phyloP scores from a whole-genome alignment of 176 grass and related monocot species.

The Musa schizocarpa region DNA sequence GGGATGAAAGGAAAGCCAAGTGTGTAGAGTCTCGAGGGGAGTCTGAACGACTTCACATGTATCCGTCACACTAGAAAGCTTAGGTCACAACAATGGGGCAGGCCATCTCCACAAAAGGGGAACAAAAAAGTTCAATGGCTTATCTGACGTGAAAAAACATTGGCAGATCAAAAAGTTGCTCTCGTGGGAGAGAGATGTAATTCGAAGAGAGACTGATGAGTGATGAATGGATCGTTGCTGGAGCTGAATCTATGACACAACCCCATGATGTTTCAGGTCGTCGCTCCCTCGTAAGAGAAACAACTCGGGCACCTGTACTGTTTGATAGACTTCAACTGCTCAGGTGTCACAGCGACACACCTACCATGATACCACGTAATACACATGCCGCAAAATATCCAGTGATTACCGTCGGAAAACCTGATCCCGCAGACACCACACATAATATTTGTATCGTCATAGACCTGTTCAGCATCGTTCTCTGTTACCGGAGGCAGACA shows the following conservation, averaged over 20 bases:
- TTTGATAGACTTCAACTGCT: background rate
- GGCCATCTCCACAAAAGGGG: conserved; percentile 13
- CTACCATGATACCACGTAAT: background rate
- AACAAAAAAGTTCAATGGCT: too few species aligned
- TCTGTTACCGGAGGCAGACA: background rate
- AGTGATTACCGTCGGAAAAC: background rate
- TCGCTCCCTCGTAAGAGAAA: background rate
- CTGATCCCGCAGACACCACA: background rate
- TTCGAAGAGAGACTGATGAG: too few species aligned
- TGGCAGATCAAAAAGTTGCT: too few species aligned
- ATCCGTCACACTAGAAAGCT: too few species aligned
- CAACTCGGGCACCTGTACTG: background rate
- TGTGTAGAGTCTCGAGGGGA: background rate
- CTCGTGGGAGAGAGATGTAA: too few species aligned
- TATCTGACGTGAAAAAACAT: too few species aligned
- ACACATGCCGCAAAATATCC: background rate
- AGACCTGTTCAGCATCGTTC: background rate
- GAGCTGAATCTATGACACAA: too few species aligned
- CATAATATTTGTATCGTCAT: background rate
- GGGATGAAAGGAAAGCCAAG: background rate
- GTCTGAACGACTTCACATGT: too few species aligned
- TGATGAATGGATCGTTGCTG: too few species aligned
- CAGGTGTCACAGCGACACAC: background rate
- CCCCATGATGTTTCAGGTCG: background rate
- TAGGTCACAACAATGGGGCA: conserved; percentile 1